Conservation (phyloP, 2,329 filamentous ascomycete species). For the Emydomyces testavorans region DNA sequence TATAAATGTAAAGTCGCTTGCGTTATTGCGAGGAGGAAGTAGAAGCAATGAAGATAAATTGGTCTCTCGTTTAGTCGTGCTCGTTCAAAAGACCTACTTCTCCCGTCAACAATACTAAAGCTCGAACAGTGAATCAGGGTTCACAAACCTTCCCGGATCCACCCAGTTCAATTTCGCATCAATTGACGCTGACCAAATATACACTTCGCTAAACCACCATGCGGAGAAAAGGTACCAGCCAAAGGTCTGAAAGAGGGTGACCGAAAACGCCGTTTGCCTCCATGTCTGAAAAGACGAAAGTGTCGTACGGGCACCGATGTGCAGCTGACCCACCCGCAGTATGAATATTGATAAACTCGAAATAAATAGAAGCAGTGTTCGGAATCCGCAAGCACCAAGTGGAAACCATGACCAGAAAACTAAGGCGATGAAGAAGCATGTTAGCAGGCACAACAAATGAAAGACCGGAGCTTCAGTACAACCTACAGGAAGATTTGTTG, state of each 20-base stretch:
- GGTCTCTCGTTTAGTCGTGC: constrained; percentile 74
- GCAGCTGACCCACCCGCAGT: constrained; percentile 73
- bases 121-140: not conserved
- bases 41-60: constrained; percentile 63
- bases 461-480: constrained; percentile 9
- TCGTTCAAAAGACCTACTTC: constrained; percentile 47
- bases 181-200: constrained; percentile 57
- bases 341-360: constrained; percentile 68
- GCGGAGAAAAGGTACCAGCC: constrained; percentile 69
- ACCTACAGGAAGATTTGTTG: constrained; percentile 56
- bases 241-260: constrained; percentile 56
- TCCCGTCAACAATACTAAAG: constrained; percentile 4
- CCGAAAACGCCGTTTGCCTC: constrained; percentile 44
- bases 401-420: constrained; percentile 83
- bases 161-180: constrained; percentile 59
- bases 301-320: constrained; percentile 61
- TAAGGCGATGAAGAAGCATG: constrained; percentile 26
- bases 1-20: constrained; percentile 61
- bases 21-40: constrained; percentile 55
- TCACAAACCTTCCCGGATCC: constrained; percentile 52
- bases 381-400: constrained; percentile 60
- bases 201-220: constrained; percentile 68
- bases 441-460: constrained; percentile 10
- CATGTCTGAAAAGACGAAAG: constrained; percentile 57
- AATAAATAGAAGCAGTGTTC: constrained; percentile 63